phyloP scores from a whole-genome alignment of 2,329 filamentous ascomycete genomes.

The Phialophora tarda region DNA sequence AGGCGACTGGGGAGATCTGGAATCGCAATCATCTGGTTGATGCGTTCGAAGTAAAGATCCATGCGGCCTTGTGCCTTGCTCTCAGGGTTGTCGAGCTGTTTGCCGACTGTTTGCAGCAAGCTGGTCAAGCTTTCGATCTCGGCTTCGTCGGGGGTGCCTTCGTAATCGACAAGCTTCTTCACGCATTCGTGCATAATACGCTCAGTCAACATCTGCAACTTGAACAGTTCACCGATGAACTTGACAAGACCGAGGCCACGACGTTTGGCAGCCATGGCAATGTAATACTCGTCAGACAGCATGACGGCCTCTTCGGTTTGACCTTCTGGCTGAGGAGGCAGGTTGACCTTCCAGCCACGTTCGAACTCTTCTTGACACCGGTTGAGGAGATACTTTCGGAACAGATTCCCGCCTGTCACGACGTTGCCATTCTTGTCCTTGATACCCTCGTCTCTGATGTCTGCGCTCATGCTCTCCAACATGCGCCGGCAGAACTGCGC shows the following conservation, averaged over 20 bases:
- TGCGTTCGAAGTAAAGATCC: slow-evolving; percentile 91
- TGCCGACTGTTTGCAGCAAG: slow-evolving; percentile 88
- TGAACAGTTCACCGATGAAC: slow-evolving; percentile 99
- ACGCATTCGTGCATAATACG: slow-evolving; percentile 99
- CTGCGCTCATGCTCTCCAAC: slow-evolving; percentile 91
- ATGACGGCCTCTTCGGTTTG: slow-evolving; percentile 74
- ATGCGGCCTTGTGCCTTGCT: slow-evolving; percentile 87
- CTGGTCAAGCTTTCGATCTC: slow-evolving; percentile 96
- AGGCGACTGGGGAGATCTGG: slow-evolving; percentile 84
- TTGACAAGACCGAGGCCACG: slow-evolving; percentile 96
- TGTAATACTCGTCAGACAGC: slow-evolving; percentile 95
- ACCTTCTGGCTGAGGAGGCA: slow-evolving; percentile 78
- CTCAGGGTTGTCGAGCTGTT: slow-evolving; percentile 72
- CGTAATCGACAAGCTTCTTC: slow-evolving; percentile 93
- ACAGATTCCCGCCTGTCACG: slow-evolving; percentile 88
- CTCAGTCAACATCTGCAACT: slow-evolving; percentile 96
- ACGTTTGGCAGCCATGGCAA: slow-evolving; percentile 90
- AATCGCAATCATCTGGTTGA: slow-evolving; percentile 78
- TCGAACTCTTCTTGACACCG: slow-evolving; percentile 99
- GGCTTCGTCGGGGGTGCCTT: slow-evolving; percentile 89
- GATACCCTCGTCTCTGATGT: slow-evolving; percentile 95
- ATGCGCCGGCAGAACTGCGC: slow-evolving; percentile 98
- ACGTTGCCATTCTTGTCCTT: slow-evolving; percentile 86
- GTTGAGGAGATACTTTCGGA: slow-evolving; percentile 98
- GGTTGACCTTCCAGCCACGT: slow-evolving; percentile 90